Conservation (phyloP, 352 stramenopile species). For the Phytophthora quininea region DNA sequence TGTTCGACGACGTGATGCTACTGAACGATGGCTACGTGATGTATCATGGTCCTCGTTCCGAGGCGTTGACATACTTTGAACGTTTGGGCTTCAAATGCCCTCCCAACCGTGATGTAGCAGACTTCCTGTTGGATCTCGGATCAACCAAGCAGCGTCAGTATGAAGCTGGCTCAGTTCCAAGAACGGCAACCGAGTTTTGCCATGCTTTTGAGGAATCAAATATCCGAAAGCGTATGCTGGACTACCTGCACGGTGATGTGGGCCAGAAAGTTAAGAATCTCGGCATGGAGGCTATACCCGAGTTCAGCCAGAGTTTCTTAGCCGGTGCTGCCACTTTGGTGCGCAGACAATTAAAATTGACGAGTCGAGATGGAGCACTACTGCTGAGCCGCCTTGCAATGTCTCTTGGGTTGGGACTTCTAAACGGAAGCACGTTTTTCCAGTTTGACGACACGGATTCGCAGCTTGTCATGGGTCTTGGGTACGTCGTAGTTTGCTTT, state of each 20-base stretch:
- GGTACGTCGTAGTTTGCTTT: slow-evolving; percentile 79
- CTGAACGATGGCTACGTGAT: slow-evolving; percentile 85
- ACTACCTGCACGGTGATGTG: not conserved
- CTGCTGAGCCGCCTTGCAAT: slow-evolving; percentile 14
- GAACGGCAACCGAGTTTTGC: slow-evolving; percentile 9
- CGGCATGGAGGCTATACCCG: slow-evolving; percentile 18
- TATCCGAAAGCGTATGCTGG: slow-evolving; percentile 15
- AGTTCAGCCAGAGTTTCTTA: slow-evolving; percentile 18
- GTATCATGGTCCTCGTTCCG: slow-evolving; percentile 74
- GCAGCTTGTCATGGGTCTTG: slow-evolving; percentile 30
- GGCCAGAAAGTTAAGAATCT: not conserved
- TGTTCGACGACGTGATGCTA: slow-evolving; percentile 93
- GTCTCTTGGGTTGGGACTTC: slow-evolving; percentile 1
- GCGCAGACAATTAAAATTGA: slow-evolving; percentile 21
- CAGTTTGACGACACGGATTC: slow-evolving; percentile 1
- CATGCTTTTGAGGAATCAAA: slow-evolving; percentile 14
- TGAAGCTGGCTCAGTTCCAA: not conserved
- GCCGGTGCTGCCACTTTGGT: slow-evolving; percentile 10
- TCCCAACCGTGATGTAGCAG: slow-evolving; percentile 29
- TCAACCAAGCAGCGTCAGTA: slow-evolving; percentile 31
- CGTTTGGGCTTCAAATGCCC: slow-evolving; percentile 48
- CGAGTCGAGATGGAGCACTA: slow-evolving; percentile 17
- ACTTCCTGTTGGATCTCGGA: slow-evolving; percentile 36
- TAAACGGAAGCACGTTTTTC: slow-evolving; percentile 4
- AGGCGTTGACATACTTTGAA: slow-evolving; percentile 70